These are phyloP conservation scores for Schizochytrium sp. DNA, from an alignment of 108 stramenopile genomes.

Conservation along the genomic window DNA sequence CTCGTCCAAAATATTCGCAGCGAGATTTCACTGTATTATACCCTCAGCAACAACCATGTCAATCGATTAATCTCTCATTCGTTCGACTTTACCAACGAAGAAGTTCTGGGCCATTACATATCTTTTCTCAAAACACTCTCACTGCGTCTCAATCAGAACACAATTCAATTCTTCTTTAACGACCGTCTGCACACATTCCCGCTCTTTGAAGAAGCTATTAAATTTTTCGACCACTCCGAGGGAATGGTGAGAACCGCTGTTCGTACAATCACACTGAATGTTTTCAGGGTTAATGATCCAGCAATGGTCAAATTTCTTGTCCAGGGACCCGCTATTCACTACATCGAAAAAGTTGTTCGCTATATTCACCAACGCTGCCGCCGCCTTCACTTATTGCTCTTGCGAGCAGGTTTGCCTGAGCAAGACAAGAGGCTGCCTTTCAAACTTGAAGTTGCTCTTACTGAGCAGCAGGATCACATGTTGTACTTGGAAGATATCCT, in stretches of 20 bases:
- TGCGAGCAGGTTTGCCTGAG: not conserved
- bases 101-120: constrained; percentile 68
- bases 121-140: constrained; percentile 71
- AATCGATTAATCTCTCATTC: constrained; percentile 64
- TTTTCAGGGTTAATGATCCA: constrained; percentile 38
- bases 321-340: constrained; percentile 17
- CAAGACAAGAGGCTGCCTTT: not conserved
- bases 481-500: constrained; percentile 57
- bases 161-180: constrained; percentile 68
- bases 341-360: constrained; percentile 30
- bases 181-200: constrained; percentile 32
- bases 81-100: constrained; percentile 66
- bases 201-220: constrained; percentile 17
- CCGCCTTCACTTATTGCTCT: constrained; percentile 3
- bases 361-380: constrained; percentile 39
- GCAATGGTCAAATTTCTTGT: constrained; percentile 12
- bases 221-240: constrained; percentile 59
- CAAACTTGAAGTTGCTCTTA: constrained; percentile 55
- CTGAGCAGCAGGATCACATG: constrained; percentile 57
- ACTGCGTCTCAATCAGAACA: constrained; percentile 67
- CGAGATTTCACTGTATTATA: constrained; percentile 52
- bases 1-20: constrained; percentile 65
- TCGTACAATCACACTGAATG: constrained; percentile 61
- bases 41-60: constrained; percentile 71
- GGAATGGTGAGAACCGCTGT: constrained; percentile 62